Conservation (phyloP, 495 filamentous ascomycete species). For the Penicillium soppii region DNA sequence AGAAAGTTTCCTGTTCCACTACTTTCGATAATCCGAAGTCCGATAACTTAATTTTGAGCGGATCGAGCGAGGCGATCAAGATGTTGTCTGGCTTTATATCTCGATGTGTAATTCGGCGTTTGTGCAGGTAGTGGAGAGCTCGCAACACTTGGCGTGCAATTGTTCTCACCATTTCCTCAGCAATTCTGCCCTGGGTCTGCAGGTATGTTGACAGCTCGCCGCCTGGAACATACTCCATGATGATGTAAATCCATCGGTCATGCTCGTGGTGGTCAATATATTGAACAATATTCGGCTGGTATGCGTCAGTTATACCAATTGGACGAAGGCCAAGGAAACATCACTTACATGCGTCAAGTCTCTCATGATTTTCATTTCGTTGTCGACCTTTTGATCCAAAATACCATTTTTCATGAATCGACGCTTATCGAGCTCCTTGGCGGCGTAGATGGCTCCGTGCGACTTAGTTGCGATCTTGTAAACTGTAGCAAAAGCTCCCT, state of each 20-base stretch:
- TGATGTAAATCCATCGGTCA: constrained; percentile 77
- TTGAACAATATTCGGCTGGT: constrained; percentile 82
- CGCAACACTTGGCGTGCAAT: constrained; percentile 77
- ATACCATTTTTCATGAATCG: constrained; percentile 85
- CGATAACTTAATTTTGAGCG: constrained; percentile 83
- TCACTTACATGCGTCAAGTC: constrained; percentile 72
- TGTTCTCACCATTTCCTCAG: constrained; percentile 63
- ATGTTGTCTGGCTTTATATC: constrained; percentile 99
- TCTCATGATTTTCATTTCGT: constrained; percentile 94
- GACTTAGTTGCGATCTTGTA: constrained; percentile 79
- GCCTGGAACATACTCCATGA: constrained; percentile 89
- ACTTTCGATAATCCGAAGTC: constrained; percentile 97
- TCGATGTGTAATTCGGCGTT: constrained; percentile 84
- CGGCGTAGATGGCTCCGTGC: constrained; percentile 77
- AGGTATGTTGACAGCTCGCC: constrained; percentile 83
- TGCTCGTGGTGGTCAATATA: constrained; percentile 84
- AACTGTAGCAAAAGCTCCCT: constrained; percentile 91
- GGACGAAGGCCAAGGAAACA: not conserved
- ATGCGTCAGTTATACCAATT: not conserved
- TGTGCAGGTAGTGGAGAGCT: constrained; percentile 84
- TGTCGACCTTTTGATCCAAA: constrained; percentile 81
- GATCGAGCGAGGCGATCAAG: constrained; percentile 68
- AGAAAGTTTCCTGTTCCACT: constrained; percentile 82
- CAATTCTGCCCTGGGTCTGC: constrained; percentile 54
- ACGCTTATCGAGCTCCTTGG: constrained; percentile 88